Percentiles rank a stretch among this genome's conserved stretches.
phyloP scores from a whole-genome alignment of 148 eudicot genomes.

The Rhododendron henanense region DNA sequence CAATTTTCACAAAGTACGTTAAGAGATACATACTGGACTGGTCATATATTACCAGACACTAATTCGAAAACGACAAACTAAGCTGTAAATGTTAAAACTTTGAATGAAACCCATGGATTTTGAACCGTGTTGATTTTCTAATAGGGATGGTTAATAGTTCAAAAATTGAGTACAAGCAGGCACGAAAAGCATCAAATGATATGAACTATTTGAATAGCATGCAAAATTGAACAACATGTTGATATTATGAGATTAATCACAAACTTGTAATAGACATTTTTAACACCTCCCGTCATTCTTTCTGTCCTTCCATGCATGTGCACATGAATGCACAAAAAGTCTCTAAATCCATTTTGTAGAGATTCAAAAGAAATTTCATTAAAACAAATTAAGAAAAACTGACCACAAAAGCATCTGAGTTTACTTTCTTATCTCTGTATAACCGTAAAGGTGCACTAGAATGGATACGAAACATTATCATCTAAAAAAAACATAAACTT shows the following conservation, averaged over 20 bases:
- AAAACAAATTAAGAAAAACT: neutral
- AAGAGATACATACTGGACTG: neutral
- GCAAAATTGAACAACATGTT: neutral
- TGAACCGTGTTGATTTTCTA: neutral
- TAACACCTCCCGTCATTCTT: neutral
- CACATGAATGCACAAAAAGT: neutral
- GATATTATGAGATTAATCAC: neutral
- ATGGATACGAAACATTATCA: neutral
- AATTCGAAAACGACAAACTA: neutral
- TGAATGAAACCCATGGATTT: neutral
- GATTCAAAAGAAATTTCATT: neutral
- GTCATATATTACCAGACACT: neutral
- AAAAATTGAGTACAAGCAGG: neutral
- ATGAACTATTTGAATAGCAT: constrained; percentile 3
- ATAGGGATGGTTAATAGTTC: neutral
- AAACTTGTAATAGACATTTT: neutral
- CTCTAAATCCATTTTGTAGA: neutral
- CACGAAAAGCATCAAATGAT: neutral
- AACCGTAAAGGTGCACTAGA: neutral
- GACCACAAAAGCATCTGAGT: neutral
- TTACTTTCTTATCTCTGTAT: neutral
- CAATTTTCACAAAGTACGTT: neutral
- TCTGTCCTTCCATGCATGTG: neutral
- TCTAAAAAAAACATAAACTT: neutral
- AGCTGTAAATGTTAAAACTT: neutral